These are phyloP conservation scores for Ophiostoma perfectum DNA, from an alignment of 2,329 filamentous ascomycete species.

Conservation along the genomic window DNA sequence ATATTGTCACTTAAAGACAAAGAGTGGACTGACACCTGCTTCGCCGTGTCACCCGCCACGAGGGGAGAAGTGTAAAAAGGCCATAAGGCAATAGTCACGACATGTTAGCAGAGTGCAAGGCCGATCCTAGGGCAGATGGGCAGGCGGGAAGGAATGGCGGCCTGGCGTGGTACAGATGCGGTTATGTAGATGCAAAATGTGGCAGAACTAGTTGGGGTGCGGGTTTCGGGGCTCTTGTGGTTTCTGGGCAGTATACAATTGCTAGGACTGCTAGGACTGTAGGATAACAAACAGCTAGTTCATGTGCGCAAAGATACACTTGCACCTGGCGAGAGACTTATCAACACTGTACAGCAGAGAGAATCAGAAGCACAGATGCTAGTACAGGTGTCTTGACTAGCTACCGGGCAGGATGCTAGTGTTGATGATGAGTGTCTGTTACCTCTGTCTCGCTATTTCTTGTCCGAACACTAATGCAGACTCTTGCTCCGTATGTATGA, in stretches of 20 bases:
- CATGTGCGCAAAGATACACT: neutral
- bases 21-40: neutral
- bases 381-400: neutral
- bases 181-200: neutral
- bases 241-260: neutral
- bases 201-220: neutral
- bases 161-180: neutral
- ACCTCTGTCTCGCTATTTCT: neutral
- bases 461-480: constrained; percentile 3
- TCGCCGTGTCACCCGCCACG: neutral
- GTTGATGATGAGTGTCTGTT: neutral
- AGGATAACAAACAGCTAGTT: no score
- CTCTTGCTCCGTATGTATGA: neutral
- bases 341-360: neutral
- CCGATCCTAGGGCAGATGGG: neutral
- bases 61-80: neutral
- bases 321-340: no score
- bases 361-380: neutral
- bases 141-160: neutral
- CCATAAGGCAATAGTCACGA: neutral
- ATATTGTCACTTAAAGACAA: neutral
- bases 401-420: neutral
- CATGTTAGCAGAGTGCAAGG: neutral
- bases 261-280: neutral
- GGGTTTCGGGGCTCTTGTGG: no score